These are phyloP conservation scores for Solanum etuberosum DNA, from an alignment of 257 asterid species.

Conservation along the genomic window DNA sequence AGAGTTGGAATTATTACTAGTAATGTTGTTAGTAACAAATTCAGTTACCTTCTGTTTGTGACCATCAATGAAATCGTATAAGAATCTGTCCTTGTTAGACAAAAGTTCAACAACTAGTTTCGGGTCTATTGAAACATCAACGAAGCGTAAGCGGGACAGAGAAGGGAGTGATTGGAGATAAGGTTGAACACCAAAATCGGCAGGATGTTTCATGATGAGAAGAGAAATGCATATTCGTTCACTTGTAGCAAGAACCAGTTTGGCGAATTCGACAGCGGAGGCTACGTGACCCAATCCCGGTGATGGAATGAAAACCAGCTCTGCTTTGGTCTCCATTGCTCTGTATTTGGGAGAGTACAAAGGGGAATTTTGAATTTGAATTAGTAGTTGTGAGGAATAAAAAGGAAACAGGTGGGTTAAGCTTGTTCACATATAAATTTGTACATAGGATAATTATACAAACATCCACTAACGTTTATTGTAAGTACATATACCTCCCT, in stretches of 20 bases:
- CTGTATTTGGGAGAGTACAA: not conserved
- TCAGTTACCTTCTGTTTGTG: not conserved
- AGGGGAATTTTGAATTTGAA: not conserved
- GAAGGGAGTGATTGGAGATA: not conserved
- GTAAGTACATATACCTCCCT: no score
- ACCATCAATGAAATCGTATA: not conserved
- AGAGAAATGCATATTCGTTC: slow-evolving; percentile 2
- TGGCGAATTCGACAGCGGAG: slow-evolving; percentile 9
- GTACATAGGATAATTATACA: not conserved
- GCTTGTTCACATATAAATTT: not conserved
- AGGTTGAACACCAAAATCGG: slow-evolving; percentile 2
- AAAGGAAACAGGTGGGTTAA: not conserved
- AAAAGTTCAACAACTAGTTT: not conserved
- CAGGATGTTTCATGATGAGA: slow-evolving; percentile 6
- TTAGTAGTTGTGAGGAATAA: not conserved
- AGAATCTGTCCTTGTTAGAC: not conserved
- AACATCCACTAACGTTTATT: not conserved
- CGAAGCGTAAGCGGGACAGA: not conserved
- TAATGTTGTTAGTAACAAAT: not conserved
- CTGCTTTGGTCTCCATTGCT: not conserved
- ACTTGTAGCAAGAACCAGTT: not conserved
- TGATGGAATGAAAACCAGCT: slow-evolving; percentile 15
- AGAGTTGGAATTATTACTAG: not conserved
- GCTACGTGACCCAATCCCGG: slow-evolving; percentile 21
- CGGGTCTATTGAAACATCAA: not conserved